Percentiles rank a stretch among this genome's conserved stretches.
These are phyloP conservation scores for Panicum miliaceum DNA, from an alignment of 176 grass and related monocot species.

Conservation along the genomic window DNA sequence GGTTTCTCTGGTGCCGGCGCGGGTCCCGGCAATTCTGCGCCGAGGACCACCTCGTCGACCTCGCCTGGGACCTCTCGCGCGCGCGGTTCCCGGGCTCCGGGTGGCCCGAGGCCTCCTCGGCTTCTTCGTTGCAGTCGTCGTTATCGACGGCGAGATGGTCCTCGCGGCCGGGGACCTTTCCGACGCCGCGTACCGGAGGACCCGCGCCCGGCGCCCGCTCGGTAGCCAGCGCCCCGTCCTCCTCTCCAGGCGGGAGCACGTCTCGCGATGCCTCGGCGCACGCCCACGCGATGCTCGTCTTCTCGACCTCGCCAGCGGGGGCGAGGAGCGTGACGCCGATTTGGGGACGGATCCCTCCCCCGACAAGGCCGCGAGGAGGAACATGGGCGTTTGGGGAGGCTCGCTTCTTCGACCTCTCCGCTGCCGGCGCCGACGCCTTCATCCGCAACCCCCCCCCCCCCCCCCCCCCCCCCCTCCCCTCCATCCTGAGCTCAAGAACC, in stretches of 20 bases:
- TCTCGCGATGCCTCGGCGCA: too few relatives aligned
- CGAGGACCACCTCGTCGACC: not conserved
- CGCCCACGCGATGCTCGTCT: too few relatives aligned
- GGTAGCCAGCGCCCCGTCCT: not conserved
- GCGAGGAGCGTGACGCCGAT: too few relatives aligned
- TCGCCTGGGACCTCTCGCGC: not conserved
- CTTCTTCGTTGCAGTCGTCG: constrained; percentile 4
- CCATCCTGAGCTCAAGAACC: constrained; percentile 24
- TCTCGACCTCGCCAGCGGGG: too few relatives aligned
- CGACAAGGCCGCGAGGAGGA: too few relatives aligned
- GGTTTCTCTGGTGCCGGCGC: constrained; percentile 2
- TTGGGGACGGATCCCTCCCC: too few relatives aligned
- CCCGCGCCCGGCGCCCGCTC: not conserved
- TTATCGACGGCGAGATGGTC: constrained; percentile 10
- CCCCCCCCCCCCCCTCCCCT: too few relatives aligned
- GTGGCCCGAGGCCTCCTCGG: not conserved
- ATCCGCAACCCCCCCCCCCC: constrained; percentile 5
- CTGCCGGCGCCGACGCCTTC: constrained; percentile 20
- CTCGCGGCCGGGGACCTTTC: not conserved
- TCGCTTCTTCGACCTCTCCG: constrained; percentile 32
- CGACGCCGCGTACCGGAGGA: not conserved
- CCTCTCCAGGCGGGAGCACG: not conserved
- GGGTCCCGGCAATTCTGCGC: not conserved
- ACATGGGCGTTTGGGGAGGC: too few relatives aligned
- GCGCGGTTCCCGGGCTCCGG: not conserved